Percentiles rank a stretch among this genome's conserved stretches.
phyloP scores from a whole-genome alignment of 2,329 filamentous ascomycete species.

The Xylaria sp. region DNA sequence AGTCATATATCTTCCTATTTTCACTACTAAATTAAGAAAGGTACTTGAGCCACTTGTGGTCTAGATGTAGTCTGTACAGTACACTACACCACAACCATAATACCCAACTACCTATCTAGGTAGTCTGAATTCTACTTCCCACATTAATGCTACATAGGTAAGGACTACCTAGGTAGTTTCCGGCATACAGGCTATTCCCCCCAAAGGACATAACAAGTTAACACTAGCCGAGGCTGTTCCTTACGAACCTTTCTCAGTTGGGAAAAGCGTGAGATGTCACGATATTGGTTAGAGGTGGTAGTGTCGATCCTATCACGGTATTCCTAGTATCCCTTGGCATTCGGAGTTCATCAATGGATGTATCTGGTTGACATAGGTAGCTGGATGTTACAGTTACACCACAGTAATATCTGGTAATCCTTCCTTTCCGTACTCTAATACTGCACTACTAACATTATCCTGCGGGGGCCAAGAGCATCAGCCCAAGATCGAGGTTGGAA shows the following conservation, averaged over 20 bases:
- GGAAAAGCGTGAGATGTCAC: slow-evolving; percentile 33
- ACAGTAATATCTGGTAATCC: not conserved
- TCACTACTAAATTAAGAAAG: not conserved
- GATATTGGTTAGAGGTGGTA: slow-evolving; percentile 1
- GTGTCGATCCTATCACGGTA: slow-evolving; percentile 20
- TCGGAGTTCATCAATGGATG: not conserved
- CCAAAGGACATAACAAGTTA: slow-evolving; percentile 14
- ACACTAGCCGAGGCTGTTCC: slow-evolving; percentile 25
- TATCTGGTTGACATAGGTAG: slow-evolving; percentile 10
- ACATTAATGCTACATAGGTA: slow-evolving; percentile 13
- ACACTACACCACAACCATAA: not conserved
- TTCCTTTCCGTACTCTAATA: not conserved
- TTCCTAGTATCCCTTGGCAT: slow-evolving; percentile 21
- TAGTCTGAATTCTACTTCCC: not conserved
- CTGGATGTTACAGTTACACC: not conserved
- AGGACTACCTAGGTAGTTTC: slow-evolving; percentile 1
- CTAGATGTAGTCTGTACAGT: not conserved
- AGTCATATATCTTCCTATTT: not conserved
- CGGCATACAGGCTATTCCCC: not conserved
- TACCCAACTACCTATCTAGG: not conserved
- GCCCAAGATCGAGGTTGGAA: not conserved
- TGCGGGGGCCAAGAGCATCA: slow-evolving; percentile 3
- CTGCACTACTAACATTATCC: not conserved
- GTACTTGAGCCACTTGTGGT: not conserved
- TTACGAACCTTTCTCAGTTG: slow-evolving; percentile 18